phyloP scores from a whole-genome alignment of 106 monocot genomes.

The Allium sativum region DNA sequence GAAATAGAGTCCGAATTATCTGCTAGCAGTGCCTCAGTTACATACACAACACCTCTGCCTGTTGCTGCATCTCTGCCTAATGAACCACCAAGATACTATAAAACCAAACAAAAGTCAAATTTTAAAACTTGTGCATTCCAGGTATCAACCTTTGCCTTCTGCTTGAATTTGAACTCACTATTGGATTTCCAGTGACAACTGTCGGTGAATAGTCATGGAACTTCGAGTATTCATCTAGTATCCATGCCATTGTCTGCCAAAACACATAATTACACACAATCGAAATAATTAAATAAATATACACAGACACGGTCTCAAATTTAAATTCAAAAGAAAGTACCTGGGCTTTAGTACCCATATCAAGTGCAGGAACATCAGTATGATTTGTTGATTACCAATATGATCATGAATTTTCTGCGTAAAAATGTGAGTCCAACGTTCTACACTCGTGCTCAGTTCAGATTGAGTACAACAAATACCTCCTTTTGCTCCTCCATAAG shows the following conservation, averaged over 20 bases:
- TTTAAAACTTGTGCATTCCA: no score
- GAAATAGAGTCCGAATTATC: conserved; percentile 67
- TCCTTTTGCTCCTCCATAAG: no score
- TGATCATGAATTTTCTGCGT: conserved; percentile 90
- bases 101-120: no score
- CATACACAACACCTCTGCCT: conserved; percentile 72
- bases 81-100: conserved; percentile 94
- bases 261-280: not conserved
- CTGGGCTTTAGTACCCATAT: conserved; percentile 98
- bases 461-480: no score
- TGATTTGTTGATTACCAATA: conserved; percentile 75
- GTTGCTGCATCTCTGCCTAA: conserved; percentile 88
- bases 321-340: no score
- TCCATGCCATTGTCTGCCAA: conserved; percentile 92
- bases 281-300: no score
- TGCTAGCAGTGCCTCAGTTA: conserved; percentile 62
- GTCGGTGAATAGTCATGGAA: no score
- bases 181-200: no score
- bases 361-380: conserved; percentile 85
- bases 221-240: conserved; percentile 90
- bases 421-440: conserved; percentile 78
- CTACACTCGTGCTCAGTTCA: conserved; percentile 62
- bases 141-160: no score
- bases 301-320: no score
- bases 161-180: not conserved